Base-by-base conservation (phyloP, 140 eudicot genomes). In the Flaveria floridana region DNA sequence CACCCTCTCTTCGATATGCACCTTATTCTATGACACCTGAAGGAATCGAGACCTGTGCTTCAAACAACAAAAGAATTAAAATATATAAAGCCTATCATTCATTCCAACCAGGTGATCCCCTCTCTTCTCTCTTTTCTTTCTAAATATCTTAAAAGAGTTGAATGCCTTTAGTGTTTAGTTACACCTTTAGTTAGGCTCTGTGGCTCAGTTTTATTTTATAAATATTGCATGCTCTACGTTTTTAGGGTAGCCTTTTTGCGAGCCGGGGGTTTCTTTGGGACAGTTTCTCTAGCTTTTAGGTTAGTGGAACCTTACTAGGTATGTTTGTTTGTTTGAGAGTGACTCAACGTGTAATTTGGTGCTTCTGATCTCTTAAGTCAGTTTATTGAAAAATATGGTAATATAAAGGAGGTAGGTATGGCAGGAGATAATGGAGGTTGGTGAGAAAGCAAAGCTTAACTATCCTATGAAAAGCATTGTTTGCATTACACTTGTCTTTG, bases 1-100 rank as follows among this genome's bases (percentile, higher is more conserved):
- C 99, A 52, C 97, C 95, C 9, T 88, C 92, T 26, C 77, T 88
- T 3, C 80, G 71, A 67, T 86, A 89, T 4, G 86, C 97, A 70
- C 86, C 97, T 0, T 90, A 88, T 80, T 82, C 87, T 4, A 88
- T 94, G 73, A 88, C 97, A 16, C 62, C 72, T 0, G 81, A 83
- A 74, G 97, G 99, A 44, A 90, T 87, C 52, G 85, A 95, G 73
- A 76, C 84, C 75, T 77, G 87, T 26, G 48, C 81, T 75, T 85
- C 88, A 52, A 82, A 67, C 68, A 83, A 79, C 79, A 90, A 90
- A 88, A 83, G 93, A 76, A 80, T 72, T 4, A 88, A 84, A 84
- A 30, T 58, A 81, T 58, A 81, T 85, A 3, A 91, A 85, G 57
- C 71, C 58, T 34, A 37, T 34, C 14, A 14, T 65, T 28, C 48